Evolutionary conservation across 78 protist species (phyloP).

Genomic region (Dictyostelium citrinum): DNA sequence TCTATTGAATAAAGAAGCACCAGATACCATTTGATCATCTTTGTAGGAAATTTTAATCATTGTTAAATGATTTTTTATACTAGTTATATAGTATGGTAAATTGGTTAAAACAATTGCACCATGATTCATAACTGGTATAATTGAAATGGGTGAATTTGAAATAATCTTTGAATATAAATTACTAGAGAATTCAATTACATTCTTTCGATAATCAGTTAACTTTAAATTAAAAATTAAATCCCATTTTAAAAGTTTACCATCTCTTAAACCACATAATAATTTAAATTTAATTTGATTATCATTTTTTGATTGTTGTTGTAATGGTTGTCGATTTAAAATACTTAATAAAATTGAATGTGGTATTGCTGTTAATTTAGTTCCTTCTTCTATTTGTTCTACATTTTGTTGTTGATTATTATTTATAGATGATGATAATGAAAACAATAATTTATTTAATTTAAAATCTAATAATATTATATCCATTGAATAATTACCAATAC

Average conservation of each 20-base stretch:
- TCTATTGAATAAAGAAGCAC: not conserved
- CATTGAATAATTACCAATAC: conserved; percentile 15
- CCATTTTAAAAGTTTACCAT: conserved; percentile 32
- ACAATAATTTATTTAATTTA: not conserved
- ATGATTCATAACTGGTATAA: not conserved
- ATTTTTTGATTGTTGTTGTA: not conserved
- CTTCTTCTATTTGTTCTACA: not conserved
- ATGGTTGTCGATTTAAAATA: not conserved
- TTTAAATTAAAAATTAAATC: not conserved
- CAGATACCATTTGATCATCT: not conserved
- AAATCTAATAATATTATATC: conserved; percentile 13
- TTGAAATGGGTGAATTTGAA: conserved; percentile 14
- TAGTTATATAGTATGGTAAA: conserved; percentile 19
- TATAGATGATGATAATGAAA: not conserved
- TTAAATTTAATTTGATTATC: not conserved
- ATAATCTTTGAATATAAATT: not conserved
- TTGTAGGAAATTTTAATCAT: conserved; percentile 2
- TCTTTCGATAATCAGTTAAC: not conserved
- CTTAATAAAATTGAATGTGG: conserved; percentile 49
- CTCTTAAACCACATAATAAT: conserved; percentile 26
- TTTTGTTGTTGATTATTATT: not conserved
- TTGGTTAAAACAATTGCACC: conserved; percentile 6
- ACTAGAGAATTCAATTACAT: not conserved
- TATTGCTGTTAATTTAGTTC: not conserved
- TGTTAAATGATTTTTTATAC: conserved; percentile 5